Percentiles rank a stretch among this genome's conserved stretches.
These are phyloP conservation scores for Climacium dendroides DNA, from an alignment of 225 moss, liverwort and hornwort genomes.

Conservation along the genomic window DNA sequence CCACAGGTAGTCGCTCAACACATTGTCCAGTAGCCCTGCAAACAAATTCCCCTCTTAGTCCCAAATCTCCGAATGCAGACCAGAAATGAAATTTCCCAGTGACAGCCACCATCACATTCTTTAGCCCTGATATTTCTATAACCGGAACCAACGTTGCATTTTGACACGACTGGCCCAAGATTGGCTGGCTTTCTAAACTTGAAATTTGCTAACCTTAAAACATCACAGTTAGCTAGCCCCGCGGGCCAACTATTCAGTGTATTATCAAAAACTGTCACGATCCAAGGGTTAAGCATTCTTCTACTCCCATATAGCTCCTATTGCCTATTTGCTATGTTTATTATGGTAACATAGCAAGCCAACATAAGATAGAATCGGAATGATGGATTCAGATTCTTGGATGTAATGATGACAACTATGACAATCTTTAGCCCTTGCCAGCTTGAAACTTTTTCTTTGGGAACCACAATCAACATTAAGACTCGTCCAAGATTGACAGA, in stretches of 20 bases:
- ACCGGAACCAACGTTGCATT: neutral
- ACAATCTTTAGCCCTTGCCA: neutral
- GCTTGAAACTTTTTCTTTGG: neutral
- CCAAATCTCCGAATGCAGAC: neutral
- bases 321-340: neutral
- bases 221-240: neutral
- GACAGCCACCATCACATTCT: neutral
- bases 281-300: neutral
- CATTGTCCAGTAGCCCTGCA: constrained; percentile 81
- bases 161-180: neutral
- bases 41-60: neutral
- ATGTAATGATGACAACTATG: neutral
- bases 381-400: neutral
- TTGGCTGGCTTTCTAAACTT: neutral
- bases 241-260: neutral
- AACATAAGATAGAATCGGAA: neutral
- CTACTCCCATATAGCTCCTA: neutral
- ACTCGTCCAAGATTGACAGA: neutral
- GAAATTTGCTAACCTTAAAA: neutral
- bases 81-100: neutral
- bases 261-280: too few relatives aligned
- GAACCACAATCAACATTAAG: neutral
- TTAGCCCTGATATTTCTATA: neutral
- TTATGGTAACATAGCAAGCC: neutral
- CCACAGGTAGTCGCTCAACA: constrained; percentile 93